Evolutionary conservation across 768 basidiomycete genomes (phyloP).

Genomic region (Tricholoma saponaceum): DNA sequence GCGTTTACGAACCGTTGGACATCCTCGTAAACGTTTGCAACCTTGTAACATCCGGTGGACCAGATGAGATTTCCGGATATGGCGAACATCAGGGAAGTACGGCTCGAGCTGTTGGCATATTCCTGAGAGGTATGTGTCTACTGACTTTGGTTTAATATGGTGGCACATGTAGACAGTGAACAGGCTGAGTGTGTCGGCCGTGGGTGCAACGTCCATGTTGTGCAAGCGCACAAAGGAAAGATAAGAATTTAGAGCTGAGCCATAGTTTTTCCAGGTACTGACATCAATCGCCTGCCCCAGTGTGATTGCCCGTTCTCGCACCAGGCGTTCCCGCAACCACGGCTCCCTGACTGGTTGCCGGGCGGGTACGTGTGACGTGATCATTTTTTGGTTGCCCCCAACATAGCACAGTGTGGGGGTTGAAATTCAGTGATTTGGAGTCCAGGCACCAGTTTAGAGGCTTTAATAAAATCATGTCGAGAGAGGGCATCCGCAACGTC

Average conservation of each 20-base stretch:
- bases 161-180: too few species aligned
- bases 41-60: too few species aligned
- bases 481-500: conserved; percentile 18
- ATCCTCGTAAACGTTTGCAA: not conserved
- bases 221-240: too few species aligned
- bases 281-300: too few species aligned
- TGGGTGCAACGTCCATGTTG: not conserved
- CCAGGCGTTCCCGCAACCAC: not conserved
- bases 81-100: too few species aligned
- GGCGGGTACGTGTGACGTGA: not conserved
- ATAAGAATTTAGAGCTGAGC: not conserved
- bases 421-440: conserved; percentile 5
- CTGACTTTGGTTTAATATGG: too few species aligned
- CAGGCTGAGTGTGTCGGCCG: not conserved
- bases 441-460: not conserved
- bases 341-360: not conserved
- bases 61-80: not conserved
- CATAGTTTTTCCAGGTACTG: too few species aligned
- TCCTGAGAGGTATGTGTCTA: not conserved
- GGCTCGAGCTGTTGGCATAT: too few species aligned
- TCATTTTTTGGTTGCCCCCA: not conserved
- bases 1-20: not conserved
- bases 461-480: not conserved
- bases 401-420: conserved; percentile 17
- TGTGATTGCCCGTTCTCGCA: not conserved